Conservation (phyloP, 2,329 filamentous ascomycete species). For the Ascochyta viciae-villosae region DNA sequence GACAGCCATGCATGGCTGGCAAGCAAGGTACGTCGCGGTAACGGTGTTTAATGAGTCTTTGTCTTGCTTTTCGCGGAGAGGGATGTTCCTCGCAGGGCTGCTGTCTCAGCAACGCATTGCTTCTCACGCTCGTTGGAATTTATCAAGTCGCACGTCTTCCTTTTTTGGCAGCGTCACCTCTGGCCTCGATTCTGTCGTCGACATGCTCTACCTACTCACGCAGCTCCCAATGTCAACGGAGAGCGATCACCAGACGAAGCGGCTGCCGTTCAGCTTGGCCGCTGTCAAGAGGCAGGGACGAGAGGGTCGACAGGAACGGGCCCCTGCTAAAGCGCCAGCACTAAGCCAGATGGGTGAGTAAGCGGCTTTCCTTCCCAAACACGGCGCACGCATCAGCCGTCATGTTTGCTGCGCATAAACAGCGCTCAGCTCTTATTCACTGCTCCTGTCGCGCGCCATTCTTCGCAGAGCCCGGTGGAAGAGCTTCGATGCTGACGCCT, state of each 20-base stretch:
- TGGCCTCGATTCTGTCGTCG: background rate
- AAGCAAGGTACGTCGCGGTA: constrained; percentile 17
- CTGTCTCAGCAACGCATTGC: constrained; percentile 24
- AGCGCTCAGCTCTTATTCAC: constrained; percentile 19
- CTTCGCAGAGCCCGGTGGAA: background rate
- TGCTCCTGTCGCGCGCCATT: constrained; percentile 12
- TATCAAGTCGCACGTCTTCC: background rate
- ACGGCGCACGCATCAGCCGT: constrained; percentile 24
- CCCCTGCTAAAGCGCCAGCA: background rate
- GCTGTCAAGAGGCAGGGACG: constrained; percentile 16
- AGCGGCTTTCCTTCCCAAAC: constrained; percentile 27
- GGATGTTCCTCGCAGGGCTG: constrained; percentile 19
- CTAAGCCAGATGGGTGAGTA: constrained; percentile 19
- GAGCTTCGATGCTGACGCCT: constrained; percentile 29
- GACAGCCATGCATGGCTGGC: background rate
- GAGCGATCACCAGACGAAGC: constrained; percentile 6
- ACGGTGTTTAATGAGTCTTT: background rate
- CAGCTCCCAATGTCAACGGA: constrained; percentile 10
- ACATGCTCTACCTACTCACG: constrained; percentile 12
- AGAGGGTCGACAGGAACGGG: background rate
- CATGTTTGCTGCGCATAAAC: constrained; percentile 28
- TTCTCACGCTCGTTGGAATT: constrained; percentile 10
- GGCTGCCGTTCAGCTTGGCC: constrained; percentile 8
- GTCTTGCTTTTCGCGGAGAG: constrained; percentile 11
- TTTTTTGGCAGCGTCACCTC: background rate